phyloP scores from a whole-genome alignment of 345 rosid genomes.

The Clausena lansium region DNA sequence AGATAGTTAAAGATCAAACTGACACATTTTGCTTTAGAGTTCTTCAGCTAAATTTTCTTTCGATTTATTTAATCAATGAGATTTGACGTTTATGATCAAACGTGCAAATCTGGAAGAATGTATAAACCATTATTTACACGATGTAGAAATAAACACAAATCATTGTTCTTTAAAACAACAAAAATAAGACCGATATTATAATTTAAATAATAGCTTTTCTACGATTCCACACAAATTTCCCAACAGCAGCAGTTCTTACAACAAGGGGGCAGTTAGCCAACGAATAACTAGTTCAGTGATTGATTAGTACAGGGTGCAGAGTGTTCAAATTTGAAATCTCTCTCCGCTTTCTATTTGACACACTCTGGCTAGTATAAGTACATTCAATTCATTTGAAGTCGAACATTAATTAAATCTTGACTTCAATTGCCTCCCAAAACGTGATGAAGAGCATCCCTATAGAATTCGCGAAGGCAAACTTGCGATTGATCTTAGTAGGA shows the following conservation, averaged over 20 bases:
- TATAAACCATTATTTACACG: background rate
- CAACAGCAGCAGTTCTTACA: background rate
- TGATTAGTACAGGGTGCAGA: background rate
- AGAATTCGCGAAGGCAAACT: conserved; percentile 4
- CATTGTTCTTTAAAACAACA: background rate
- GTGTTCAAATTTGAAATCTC: background rate
- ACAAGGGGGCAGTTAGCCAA: background rate
- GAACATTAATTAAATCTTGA: background rate
- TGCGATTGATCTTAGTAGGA: background rate
- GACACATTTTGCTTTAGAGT: too few relatives aligned
- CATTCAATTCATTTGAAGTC: background rate
- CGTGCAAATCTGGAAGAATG: background rate
- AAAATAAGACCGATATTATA: background rate
- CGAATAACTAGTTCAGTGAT: background rate
- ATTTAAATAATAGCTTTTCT: background rate
- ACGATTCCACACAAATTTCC: background rate
- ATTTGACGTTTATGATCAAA: background rate
- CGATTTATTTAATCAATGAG: too few relatives aligned
- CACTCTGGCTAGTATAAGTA: background rate
- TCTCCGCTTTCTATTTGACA: background rate
- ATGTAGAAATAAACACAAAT: background rate
- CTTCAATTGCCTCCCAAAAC: background rate
- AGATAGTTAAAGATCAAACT: too few relatives aligned
- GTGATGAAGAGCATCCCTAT: background rate
- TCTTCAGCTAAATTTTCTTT: too few relatives aligned